Evolutionary conservation across 2,329 filamentous ascomycete species (phyloP), one percentile per base, ranked within the genome.

Genomic region (Cladorrhinum sp.): DNA sequence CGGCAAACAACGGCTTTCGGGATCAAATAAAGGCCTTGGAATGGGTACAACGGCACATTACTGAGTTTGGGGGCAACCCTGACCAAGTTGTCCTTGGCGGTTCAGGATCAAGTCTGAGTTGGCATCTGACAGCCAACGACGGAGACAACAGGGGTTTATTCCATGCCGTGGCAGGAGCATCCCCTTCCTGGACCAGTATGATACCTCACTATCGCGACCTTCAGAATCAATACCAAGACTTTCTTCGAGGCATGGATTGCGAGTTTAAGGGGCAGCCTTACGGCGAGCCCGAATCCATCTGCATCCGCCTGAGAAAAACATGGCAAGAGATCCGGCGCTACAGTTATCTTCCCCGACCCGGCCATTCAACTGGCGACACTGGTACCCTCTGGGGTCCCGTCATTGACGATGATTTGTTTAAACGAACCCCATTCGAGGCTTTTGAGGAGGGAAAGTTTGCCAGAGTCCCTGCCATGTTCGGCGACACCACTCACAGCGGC

Each of bases 11-110:
- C 66, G 90, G 90, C 1, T 76, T 92, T 1, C 81, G 82, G 32
- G 89, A 92, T 70, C 88, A 91, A 72, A 77, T 86, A 56, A 87
- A 88, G 68, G 86, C 84, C 0, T 72, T 92, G 13, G 71, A 88
- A 62, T 92, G 89, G 90, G 82, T 91, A 1, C 81, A 89, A 64
- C 76, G 82, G 27, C 76, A 91, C 71, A 89, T 92, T 48, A 62
- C 70, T 2, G 71, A 83, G 71, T 92, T 93, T 65, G 89, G 64
- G 9, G 64, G 64, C 29, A 56, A 65, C 25, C 62, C 64, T 13
- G n/a, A 52, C 10, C 62, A 64, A 65, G 86, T 92, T 9, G 84
- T 87, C 0, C 75, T 92, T 0, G 87, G 85, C 16, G 90, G 90
- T 9, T 84, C 81, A 63, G 89, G 85, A 57, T 88, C 79, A 1